Evolutionary conservation across 1,284 basidiomycete genomes (phyloP).

Genomic region (Apiotrichum sp.): DNA sequence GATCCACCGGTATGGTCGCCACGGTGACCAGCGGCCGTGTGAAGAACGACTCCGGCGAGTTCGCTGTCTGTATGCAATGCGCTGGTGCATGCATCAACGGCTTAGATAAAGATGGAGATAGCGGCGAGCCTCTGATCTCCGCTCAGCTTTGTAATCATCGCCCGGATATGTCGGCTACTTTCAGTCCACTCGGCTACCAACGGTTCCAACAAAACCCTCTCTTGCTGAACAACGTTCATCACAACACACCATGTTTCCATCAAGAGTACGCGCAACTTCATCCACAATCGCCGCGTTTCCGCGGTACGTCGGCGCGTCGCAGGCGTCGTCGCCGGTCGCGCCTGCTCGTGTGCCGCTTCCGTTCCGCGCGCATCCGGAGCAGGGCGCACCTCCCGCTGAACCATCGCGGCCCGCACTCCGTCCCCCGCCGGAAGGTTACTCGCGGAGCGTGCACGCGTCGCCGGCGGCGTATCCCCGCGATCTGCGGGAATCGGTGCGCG

Average conservation of each 20-base stretch:
- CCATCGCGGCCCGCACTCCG: constrained; percentile 12
- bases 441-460: constrained; percentile 61
- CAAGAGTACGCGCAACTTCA: background rate
- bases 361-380: constrained; percentile 1
- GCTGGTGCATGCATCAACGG: no score
- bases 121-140: no score
- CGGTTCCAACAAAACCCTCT: background rate
- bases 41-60: no score
- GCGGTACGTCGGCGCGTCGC: constrained; percentile 5
- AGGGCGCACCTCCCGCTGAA: background rate
- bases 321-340: constrained; percentile 9
- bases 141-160: no score
- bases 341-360: constrained; percentile 7
- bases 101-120: no score
- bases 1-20: no score
- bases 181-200: no score
- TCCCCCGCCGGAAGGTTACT: constrained; percentile 44
- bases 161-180: no score
- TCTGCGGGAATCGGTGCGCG: constrained; percentile 25
- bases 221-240: background rate
- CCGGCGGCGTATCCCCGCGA: constrained; percentile 63
- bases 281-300: constrained; percentile 4
- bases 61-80: no score
- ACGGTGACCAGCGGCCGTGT: no score
- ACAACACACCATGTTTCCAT: background rate